Evolutionary conservation across 2,329 filamentous ascomycete genomes (phyloP).

Genomic region (Colletotrichum sp.): DNA sequence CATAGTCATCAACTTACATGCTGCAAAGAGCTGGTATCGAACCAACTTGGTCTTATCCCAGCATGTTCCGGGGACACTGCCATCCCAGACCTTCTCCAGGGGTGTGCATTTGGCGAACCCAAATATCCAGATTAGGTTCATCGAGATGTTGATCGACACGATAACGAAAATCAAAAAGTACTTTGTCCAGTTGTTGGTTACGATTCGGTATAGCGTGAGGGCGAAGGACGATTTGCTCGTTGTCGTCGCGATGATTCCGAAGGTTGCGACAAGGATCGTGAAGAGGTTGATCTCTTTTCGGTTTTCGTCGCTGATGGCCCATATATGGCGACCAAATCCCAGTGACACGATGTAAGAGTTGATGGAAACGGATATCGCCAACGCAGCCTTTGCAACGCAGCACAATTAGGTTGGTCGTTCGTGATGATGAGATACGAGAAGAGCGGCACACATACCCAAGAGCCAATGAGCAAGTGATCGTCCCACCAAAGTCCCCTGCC

Average conservation of each 20-base stretch:
- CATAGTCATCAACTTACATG: conserved; percentile 26
- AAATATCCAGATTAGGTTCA: conserved; percentile 36
- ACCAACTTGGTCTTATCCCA: conserved; percentile 31
- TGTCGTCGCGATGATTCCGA: conserved; percentile 24
- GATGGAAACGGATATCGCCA: conserved; percentile 32
- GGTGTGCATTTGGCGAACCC: conserved; percentile 36
- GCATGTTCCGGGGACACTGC: conserved; percentile 29
- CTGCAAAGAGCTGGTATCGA: conserved; percentile 33
- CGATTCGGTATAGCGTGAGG: conserved; percentile 25
- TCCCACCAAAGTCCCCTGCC: conserved; percentile 41
- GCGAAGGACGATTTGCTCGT: conserved; percentile 27
- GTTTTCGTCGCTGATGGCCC: conserved; percentile 23
- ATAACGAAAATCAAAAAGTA: conserved; percentile 32
- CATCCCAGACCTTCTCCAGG: conserved; percentile 29
- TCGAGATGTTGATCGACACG: conserved; percentile 23
- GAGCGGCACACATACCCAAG: conserved; percentile 34
- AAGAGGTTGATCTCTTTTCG: conserved; percentile 21
- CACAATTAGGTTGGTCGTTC: background rate
- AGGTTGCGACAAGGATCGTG: conserved; percentile 25
- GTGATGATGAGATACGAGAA: background rate
- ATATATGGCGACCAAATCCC: conserved; percentile 25
- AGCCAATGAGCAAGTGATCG: conserved; percentile 36
- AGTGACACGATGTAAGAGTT: conserved; percentile 35
- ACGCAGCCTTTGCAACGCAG: conserved; percentile 23
- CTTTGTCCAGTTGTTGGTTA: conserved; percentile 25